Conservation (phyloP, 176 grass and related monocot species). For the Pontederia paniculata region DNA sequence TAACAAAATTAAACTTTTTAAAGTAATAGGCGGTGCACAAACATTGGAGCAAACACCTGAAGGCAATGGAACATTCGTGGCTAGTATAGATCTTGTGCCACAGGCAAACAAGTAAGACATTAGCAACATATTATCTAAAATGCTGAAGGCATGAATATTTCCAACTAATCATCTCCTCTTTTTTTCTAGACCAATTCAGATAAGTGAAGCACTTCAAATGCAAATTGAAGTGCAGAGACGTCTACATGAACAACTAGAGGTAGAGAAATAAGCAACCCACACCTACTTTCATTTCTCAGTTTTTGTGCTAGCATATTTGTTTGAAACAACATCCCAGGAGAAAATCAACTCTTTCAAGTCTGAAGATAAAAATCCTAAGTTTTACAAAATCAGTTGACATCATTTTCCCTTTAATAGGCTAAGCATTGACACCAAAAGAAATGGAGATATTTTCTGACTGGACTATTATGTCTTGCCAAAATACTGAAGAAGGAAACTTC, state of each 20-base stretch:
- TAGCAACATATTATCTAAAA: background rate
- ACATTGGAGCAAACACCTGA: slow-evolving; percentile 34
- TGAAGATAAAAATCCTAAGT: too few relatives aligned
- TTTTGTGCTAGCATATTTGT: background rate
- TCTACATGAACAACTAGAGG: slow-evolving; percentile 85
- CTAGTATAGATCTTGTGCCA: slow-evolving; percentile 2
- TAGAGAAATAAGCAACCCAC: slow-evolving; percentile 14
- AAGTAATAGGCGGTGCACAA: slow-evolving; percentile 30
- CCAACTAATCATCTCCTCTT: background rate
- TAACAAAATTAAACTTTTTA: background rate
- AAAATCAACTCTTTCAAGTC: too few relatives aligned
- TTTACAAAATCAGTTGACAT: too few relatives aligned
- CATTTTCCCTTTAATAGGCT: too few relatives aligned
- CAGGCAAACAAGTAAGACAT: slow-evolving; percentile 53
- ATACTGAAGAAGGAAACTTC: too few relatives aligned
- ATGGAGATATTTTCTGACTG: too few relatives aligned
- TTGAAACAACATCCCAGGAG: background rate
- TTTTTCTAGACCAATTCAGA: slow-evolving; percentile 49
- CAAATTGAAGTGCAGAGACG: slow-evolving; percentile 93
- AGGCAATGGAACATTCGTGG: slow-evolving; percentile 34
- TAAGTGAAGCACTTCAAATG: slow-evolving; percentile 71
- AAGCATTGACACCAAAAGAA: too few relatives aligned
- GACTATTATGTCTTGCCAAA: too few relatives aligned
- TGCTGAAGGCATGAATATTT: background rate
- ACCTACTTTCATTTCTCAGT: background rate